Evolutionary conservation across 805 yeast genomes (phyloP).

Genomic region (Vanderwaltozyma verrucispora): DNA sequence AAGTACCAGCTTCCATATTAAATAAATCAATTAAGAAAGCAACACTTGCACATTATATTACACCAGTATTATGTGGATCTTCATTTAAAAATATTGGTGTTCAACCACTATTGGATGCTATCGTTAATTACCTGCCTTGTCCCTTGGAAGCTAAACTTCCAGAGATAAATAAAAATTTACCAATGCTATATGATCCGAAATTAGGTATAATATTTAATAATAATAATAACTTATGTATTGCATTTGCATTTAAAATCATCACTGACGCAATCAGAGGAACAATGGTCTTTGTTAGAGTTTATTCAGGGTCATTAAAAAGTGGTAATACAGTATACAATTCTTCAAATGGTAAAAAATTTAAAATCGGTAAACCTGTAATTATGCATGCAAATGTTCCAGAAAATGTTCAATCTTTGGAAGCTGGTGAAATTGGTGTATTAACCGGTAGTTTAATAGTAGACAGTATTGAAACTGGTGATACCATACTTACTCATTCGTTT

Average conservation of each 20-base stretch:
- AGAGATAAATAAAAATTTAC: slow-evolving; percentile 32
- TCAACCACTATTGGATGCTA: slow-evolving; percentile 84
- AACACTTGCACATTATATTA: slow-evolving; percentile 45
- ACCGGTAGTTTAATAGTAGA: slow-evolving; percentile 33
- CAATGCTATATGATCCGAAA: slow-evolving; percentile 31
- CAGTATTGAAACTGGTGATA: slow-evolving; percentile 77
- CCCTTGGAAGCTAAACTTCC: slow-evolving; percentile 60
- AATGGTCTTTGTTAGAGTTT: slow-evolving; percentile 79
- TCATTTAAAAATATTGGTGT: slow-evolving; percentile 90
- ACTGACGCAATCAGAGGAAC: slow-evolving; percentile 77
- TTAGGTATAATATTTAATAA: slow-evolving; percentile 44
- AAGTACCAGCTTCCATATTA: slow-evolving; percentile 46
- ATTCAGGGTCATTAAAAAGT: slow-evolving; percentile 63
- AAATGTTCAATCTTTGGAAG: slow-evolving; percentile 48
- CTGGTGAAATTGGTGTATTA: slow-evolving; percentile 84
- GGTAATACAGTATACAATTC: slow-evolving; percentile 59
- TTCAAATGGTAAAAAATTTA: slow-evolving; percentile 54
- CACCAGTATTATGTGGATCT: slow-evolving; percentile 88
- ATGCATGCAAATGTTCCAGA: slow-evolving; percentile 87
- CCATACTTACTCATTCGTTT: slow-evolving; percentile 54
- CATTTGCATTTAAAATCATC: slow-evolving; percentile 84
- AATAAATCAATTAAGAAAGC: slow-evolving; percentile 51
- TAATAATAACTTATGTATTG: slow-evolving; percentile 54
- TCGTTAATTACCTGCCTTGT: slow-evolving; percentile 68
- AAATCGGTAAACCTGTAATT: slow-evolving; percentile 55